Evolutionary conservation across 352 stramenopile genomes (phyloP).

Genomic region (Albugo laibachii): DNA sequence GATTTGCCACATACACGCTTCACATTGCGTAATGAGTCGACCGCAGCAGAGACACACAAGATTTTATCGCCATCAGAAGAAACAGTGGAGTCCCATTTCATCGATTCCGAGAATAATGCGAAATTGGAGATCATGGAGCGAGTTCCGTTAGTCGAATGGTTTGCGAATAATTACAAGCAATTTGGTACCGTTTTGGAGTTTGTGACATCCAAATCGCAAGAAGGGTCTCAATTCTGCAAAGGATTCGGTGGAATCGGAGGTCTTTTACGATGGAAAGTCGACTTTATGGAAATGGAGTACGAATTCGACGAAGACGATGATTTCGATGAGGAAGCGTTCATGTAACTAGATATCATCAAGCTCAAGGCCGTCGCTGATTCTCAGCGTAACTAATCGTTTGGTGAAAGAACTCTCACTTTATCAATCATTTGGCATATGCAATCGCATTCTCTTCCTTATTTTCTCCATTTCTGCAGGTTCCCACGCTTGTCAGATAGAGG

Average conservation of each 20-base stretch:
- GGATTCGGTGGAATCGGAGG: slow-evolving; percentile 98
- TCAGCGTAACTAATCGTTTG: too few relatives aligned
- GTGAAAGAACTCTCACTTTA: too few relatives aligned
- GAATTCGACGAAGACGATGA: slow-evolving; percentile 75
- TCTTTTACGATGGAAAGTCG: slow-evolving; percentile 97
- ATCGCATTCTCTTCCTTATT: too few relatives aligned
- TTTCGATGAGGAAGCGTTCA: slow-evolving; percentile 74
- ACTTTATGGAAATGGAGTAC: slow-evolving; percentile 94
- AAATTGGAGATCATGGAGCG: slow-evolving; percentile 97
- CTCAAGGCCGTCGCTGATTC: too few relatives aligned
- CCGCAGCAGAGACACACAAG: slow-evolving; percentile 66
- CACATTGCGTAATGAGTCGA: slow-evolving; percentile 87
- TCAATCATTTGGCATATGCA: too few relatives aligned
- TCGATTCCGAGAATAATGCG: slow-evolving; percentile 86
- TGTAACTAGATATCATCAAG: slow-evolving; percentile 2
- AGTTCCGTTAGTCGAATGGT: slow-evolving; percentile 95
- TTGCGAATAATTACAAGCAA: slow-evolving; percentile 99
- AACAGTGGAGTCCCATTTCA: slow-evolving; percentile 88
- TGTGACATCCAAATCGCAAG: slow-evolving; percentile 93
- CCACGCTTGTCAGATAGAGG: too few relatives aligned
- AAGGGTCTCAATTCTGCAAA: slow-evolving; percentile 99
- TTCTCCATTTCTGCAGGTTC: background rate
- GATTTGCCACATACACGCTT: slow-evolving; percentile 93
- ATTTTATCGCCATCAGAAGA: slow-evolving; percentile 76
- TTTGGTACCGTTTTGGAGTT: slow-evolving; percentile 98